phyloP scores from a whole-genome alignment of 139 green algal species.

The Chlorella vulgaris region DNA sequence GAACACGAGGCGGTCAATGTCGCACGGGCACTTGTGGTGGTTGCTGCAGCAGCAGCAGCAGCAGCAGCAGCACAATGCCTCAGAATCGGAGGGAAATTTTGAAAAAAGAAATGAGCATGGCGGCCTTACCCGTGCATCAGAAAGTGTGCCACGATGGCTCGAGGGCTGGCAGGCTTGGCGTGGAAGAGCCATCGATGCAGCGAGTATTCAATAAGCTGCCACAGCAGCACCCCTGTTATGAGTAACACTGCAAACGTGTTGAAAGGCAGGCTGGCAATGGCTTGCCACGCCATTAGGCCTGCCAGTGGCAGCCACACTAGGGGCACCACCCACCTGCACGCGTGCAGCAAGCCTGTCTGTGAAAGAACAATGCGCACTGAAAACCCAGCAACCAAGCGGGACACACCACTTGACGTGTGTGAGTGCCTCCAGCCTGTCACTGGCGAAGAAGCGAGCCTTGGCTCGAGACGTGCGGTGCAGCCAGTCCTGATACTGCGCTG shows the following conservation, averaged over 20 bases:
- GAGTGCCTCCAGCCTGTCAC: slow-evolving; percentile 58
- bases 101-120: not conserved
- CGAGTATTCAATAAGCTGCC: slow-evolving; percentile 90
- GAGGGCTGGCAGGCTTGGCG: slow-evolving; percentile 32
- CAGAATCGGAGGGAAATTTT: too few relatives aligned
- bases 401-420: slow-evolving; percentile 49
- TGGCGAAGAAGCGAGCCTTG: slow-evolving; percentile 84
- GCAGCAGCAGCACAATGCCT: not conserved
- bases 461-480: slow-evolving; percentile 75
- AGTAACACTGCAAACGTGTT: slow-evolving; percentile 25
- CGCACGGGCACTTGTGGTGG: slow-evolving; percentile 95
- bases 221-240: slow-evolving; percentile 71
- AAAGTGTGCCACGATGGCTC: slow-evolving; percentile 88
- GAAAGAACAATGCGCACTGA: not conserved
- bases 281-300: not conserved
- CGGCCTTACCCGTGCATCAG: slow-evolving; percentile 84
- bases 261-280: not conserved
- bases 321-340: slow-evolving; percentile 83
- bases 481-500: slow-evolving; percentile 78
- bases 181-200: slow-evolving; percentile 96
- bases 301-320: slow-evolving; percentile 85
- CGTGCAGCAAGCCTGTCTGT: not conserved
- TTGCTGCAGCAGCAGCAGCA: not conserved
- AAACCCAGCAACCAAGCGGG: not conserved
- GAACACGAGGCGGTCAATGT: slow-evolving; percentile 90